A percentile compares a stretch with the other conserved stretches of the same genome.
Evolutionary conservation across 2,329 filamentous ascomycete species (phyloP).

Genomic region (Penicillium sp.): DNA sequence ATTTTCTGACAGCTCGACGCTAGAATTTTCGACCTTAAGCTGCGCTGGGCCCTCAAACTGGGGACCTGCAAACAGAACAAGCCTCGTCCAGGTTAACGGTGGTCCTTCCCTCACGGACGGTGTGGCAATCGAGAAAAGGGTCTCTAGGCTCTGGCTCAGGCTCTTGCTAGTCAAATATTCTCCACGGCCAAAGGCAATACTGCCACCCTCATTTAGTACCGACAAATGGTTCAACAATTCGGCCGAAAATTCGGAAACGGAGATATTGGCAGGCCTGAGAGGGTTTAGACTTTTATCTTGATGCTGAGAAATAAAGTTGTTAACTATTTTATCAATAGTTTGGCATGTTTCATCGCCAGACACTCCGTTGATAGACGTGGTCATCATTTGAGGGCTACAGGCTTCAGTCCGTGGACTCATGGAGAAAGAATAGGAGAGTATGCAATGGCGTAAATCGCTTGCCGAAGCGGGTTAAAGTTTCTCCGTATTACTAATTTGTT

Average conservation of each 20-base stretch:
- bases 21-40: slow-evolving; percentile 1
- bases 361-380: not conserved
- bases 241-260: not conserved
- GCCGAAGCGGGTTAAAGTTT: too few species aligned
- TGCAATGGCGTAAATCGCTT: too few species aligned
- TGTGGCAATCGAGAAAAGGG: too few species aligned
- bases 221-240: slow-evolving; percentile 6
- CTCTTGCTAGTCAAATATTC: not conserved
- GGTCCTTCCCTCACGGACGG: too few species aligned
- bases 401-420: not conserved
- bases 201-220: slow-evolving; percentile 3
- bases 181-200: slow-evolving; percentile 8
- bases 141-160: too few species aligned
- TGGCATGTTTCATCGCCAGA: not conserved
- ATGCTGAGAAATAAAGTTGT: not conserved
- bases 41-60: slow-evolving; percentile 4
- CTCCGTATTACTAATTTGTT: too few species aligned
- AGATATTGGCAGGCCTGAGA: too few species aligned
- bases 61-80: not conserved
- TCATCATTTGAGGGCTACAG: not conserved
- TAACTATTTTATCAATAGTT: slow-evolving; percentile 1
- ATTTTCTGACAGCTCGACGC: slow-evolving; percentile 3
- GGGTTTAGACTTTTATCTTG: not conserved
- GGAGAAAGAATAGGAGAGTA: too few species aligned
- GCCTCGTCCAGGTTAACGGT: too few species aligned